A percentile compares a stretch with the other conserved stretches of the same genome.
Conservation (phyloP, 805 yeast species). For the Scheffersomyces lignosus region DNA sequence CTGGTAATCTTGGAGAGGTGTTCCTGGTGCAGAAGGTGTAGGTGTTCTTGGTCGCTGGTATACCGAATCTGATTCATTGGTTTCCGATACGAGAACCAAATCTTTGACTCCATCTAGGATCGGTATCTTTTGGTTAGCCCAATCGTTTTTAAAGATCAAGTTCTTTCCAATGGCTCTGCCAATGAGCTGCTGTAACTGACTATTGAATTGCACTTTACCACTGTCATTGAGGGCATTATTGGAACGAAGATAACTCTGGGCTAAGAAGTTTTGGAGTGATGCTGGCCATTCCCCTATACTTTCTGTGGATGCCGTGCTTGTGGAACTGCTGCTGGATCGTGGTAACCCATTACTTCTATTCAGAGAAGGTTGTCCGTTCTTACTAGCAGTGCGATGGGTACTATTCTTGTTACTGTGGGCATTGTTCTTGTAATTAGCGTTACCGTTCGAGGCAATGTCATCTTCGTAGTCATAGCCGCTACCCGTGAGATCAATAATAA, state of each 20-base stretch:
- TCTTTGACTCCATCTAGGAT: conserved; percentile 24
- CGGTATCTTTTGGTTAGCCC: conserved; percentile 56
- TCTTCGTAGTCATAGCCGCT: too few relatives aligned
- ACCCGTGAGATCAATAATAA: too few relatives aligned
- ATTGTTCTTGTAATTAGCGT: too few relatives aligned
- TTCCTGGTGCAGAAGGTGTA: background rate
- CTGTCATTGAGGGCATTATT: conserved; percentile 33
- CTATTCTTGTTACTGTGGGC: too few relatives aligned
- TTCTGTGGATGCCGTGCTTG: background rate
- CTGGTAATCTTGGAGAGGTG: conserved; percentile 1
- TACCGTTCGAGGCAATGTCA: too few relatives aligned
- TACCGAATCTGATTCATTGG: too few relatives aligned
- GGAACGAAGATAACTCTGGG: conserved; percentile 43
- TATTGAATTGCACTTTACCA: conserved; percentile 42
- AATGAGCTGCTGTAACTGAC: conserved; percentile 50
- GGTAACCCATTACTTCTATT: too few relatives aligned
- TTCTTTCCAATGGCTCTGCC: conserved; percentile 46
- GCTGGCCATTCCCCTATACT: conserved; percentile 48
- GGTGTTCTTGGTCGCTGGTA: conserved; percentile 1
- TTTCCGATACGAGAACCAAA: conserved; percentile 1
- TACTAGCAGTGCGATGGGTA: too few relatives aligned
- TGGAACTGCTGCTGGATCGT: background rate
- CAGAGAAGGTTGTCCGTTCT: too few relatives aligned
- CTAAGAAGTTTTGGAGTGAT: conserved; percentile 52
- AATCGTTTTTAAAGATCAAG: conserved; percentile 50